Evolutionary conservation across 352 stramenopile species (phyloP).

Genomic region (Phytopythium sindhum): DNA sequence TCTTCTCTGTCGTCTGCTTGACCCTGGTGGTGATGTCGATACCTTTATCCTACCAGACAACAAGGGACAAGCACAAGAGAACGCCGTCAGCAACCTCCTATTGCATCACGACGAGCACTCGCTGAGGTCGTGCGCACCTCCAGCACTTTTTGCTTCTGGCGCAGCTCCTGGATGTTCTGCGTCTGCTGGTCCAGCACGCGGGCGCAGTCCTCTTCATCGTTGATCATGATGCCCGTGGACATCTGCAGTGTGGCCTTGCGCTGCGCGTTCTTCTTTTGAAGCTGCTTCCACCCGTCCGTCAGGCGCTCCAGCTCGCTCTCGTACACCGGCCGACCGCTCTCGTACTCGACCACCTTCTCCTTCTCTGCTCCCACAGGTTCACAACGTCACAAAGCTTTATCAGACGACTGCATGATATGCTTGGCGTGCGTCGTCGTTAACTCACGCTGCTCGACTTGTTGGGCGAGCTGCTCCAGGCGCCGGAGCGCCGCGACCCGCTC

Average conservation of each 20-base stretch:
- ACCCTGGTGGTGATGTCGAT: conserved; percentile 70
- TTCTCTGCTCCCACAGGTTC: conserved; percentile 29
- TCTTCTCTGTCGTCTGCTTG: conserved; percentile 55
- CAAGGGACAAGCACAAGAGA: too few relatives aligned
- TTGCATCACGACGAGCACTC: too few relatives aligned
- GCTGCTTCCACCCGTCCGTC: conserved; percentile 58
- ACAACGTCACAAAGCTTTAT: neutral
- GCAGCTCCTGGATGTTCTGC: conserved; percentile 66
- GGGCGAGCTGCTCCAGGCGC: conserved; percentile 35
- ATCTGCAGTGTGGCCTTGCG: conserved; percentile 73
- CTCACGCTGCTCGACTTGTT: conserved; percentile 40
- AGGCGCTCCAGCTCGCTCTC: conserved; percentile 51
- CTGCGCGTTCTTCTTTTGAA: conserved; percentile 69
- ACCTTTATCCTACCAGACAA: conserved; percentile 55
- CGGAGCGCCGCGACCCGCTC: conserved; percentile 38
- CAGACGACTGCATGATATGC: neutral
- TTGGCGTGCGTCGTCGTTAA: neutral
- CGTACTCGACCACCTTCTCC: conserved; percentile 37
- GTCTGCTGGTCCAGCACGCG: conserved; percentile 73
- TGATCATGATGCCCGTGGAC: conserved; percentile 64
- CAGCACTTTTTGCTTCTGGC: conserved; percentile 59
- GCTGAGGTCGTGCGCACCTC: conserved; percentile 27
- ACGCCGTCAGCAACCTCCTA: too few relatives aligned
- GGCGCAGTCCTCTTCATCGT: conserved; percentile 75
- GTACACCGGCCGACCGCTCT: conserved; percentile 28